A percentile compares a stretch with the other conserved stretches of the same genome.
phyloP scores from a whole-genome alignment of 2,329 filamentous ascomycete species.

The Cephalotrichum gorgonifer region DNA sequence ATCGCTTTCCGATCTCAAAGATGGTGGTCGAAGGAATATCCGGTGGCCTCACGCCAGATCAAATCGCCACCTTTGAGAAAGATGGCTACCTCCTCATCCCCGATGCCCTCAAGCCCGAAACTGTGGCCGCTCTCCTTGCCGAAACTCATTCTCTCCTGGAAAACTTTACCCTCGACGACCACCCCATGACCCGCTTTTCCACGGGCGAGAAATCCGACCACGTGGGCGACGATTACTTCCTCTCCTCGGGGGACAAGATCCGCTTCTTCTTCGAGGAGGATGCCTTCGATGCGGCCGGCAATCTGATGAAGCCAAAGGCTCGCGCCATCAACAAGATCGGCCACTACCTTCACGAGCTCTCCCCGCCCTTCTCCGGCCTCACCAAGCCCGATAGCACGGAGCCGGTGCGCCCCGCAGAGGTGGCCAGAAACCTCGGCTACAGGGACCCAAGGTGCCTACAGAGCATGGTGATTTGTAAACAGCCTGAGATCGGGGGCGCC shows the following conservation, averaged over 20 bases:
- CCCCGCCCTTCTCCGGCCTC: slow-evolving; percentile 52
- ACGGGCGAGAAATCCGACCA: slow-evolving; percentile 69
- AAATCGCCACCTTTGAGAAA: slow-evolving; percentile 61
- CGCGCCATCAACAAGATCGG: slow-evolving; percentile 85
- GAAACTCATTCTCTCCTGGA: slow-evolving; percentile 69
- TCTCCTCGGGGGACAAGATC: slow-evolving; percentile 79
- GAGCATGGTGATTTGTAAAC: slow-evolving; percentile 98
- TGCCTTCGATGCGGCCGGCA: slow-evolving; percentile 59
- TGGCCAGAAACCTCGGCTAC: slow-evolving; percentile 66
- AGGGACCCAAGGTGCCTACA: slow-evolving; percentile 68
- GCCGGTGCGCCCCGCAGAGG: slow-evolving; percentile 37
- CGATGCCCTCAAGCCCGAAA: slow-evolving; percentile 56
- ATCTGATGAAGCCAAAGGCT: slow-evolving; percentile 67
- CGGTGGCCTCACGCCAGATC: slow-evolving; percentile 56
- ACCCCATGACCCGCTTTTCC: slow-evolving; percentile 90
- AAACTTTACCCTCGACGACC: slow-evolving; percentile 66
- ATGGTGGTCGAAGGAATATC: background rate
- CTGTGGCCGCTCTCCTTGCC: slow-evolving; percentile 56
- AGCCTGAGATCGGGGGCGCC: slow-evolving; percentile 87
- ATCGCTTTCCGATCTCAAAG: background rate
- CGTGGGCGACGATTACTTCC: slow-evolving; percentile 91
- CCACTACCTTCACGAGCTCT: slow-evolving; percentile 63
- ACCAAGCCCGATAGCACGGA: slow-evolving; percentile 35
- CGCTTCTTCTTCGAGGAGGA: slow-evolving; percentile 98
- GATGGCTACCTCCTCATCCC: slow-evolving; percentile 90